phyloP scores from a whole-genome alignment of 1,284 basidiomycete species.

The Pisolithus thermaeus region DNA sequence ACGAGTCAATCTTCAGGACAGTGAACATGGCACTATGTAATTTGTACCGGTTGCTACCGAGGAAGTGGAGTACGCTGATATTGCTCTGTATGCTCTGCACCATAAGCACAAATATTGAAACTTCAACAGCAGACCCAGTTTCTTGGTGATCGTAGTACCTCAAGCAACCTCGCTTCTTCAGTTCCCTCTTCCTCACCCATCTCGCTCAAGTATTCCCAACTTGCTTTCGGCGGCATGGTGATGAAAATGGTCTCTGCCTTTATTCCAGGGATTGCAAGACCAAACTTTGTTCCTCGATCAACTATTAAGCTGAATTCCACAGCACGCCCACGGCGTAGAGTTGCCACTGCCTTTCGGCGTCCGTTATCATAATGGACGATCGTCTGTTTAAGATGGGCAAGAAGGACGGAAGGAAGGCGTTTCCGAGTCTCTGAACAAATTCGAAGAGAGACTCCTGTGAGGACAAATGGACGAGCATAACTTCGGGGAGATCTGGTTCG shows the following conservation, averaged over 20 bases:
- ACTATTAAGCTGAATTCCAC: constrained; percentile 91
- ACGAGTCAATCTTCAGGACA: constrained; percentile 36
- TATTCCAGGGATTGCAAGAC: constrained; percentile 81
- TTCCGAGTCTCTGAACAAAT: constrained; percentile 62
- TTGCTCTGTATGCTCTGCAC: no score
- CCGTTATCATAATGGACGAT: constrained; percentile 40
- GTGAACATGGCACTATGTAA: constrained; percentile 19
- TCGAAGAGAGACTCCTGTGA: constrained; percentile 46
- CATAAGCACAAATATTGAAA: no score
- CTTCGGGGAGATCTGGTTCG: no score
- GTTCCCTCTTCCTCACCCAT: constrained; percentile 62
- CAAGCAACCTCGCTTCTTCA: constrained; percentile 62
- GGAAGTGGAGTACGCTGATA: neutral
- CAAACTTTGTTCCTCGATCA: constrained; percentile 83
- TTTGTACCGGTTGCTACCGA: neutral
- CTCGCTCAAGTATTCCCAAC: constrained; percentile 90
- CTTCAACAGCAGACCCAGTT: constrained; percentile 47
- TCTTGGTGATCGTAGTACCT: constrained; percentile 62
- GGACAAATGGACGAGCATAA: no score
- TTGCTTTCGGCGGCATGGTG: constrained; percentile 80
- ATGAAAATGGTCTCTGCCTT: constrained; percentile 87
- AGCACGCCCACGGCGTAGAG: constrained; percentile 81
- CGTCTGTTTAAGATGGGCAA: constrained; percentile 69
- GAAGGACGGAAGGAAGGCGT: constrained; percentile 80
- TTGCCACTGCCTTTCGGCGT: constrained; percentile 72